Evolutionary conservation across 805 yeast species (phyloP).

Genomic region (Suhomyces sp.): DNA sequence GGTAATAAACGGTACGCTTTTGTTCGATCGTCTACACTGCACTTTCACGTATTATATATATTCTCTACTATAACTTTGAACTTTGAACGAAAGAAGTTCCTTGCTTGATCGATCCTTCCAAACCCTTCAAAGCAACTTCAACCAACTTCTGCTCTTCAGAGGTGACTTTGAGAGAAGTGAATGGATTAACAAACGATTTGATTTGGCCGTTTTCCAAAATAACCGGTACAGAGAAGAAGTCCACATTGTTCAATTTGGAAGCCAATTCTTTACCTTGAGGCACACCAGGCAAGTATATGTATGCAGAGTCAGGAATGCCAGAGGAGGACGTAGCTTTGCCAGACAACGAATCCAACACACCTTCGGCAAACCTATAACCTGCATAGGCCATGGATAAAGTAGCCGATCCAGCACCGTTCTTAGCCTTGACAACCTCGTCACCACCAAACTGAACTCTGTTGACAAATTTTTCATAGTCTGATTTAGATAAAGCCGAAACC

Average conservation of each 20-base stretch:
- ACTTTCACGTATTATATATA: background rate
- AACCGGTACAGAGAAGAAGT: constrained; percentile 50
- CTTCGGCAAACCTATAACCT: constrained; percentile 70
- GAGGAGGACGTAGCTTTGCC: constrained; percentile 50
- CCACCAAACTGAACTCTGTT: constrained; percentile 65
- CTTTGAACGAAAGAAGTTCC: constrained; percentile 40
- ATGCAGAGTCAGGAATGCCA: constrained; percentile 44
- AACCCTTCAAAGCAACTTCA: constrained; percentile 38
- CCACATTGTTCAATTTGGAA: constrained; percentile 34
- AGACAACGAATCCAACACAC: constrained; percentile 57
- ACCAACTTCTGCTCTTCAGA: constrained; percentile 32
- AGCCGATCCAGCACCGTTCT: constrained; percentile 93
- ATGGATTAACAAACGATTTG: constrained; percentile 35
- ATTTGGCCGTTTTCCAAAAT: constrained; percentile 37
- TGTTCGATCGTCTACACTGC: no score
- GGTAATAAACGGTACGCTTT: no score
- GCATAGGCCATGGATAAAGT: constrained; percentile 95
- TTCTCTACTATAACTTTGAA: constrained; percentile 28
- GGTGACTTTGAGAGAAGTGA: constrained; percentile 27
- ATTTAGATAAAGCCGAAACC: constrained; percentile 13
- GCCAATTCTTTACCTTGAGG: constrained; percentile 46
- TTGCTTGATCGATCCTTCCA: constrained; percentile 37
- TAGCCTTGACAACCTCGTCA: constrained; percentile 94
- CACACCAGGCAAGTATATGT: constrained; percentile 53
- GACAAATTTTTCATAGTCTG: constrained; percentile 25